A percentile compares a stretch with the other conserved stretches of the same genome.
phyloP scores from a whole-genome alignment of 2,329 filamentous ascomycete species.

The Aspergillus cejpii region DNA sequence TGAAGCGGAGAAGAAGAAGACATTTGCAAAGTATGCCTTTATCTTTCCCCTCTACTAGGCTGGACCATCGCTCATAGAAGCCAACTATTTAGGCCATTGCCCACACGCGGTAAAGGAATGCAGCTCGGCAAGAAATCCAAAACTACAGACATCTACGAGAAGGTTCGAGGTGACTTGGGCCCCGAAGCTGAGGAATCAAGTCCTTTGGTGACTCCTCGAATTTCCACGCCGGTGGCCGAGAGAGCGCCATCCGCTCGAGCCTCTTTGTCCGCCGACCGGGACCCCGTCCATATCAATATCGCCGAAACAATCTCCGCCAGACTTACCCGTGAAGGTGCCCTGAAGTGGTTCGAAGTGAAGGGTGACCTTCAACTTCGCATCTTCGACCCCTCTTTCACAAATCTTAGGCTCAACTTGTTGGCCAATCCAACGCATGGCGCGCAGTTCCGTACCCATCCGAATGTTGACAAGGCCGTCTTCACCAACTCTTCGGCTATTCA shows the following conservation, averaged over 20 bases:
- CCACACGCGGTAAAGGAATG: slow-evolving; percentile 93
- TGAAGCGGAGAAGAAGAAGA: slow-evolving; percentile 95
- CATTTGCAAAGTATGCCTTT: slow-evolving; percentile 63
- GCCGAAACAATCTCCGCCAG: slow-evolving; percentile 87
- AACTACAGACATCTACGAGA: slow-evolving; percentile 94
- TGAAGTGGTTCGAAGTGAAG: slow-evolving; percentile 81
- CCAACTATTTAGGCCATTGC: slow-evolving; percentile 45
- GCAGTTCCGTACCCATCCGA: slow-evolving; percentile 92
- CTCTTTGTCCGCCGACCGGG: slow-evolving; percentile 65
- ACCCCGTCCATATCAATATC: slow-evolving; percentile 81
- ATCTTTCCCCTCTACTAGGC: background rate
- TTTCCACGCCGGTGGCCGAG: slow-evolving; percentile 49
- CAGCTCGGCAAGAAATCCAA: slow-evolving; percentile 98
- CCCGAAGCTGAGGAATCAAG: slow-evolving; percentile 67
- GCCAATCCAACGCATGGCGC: slow-evolving; percentile 73
- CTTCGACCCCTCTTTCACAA: slow-evolving; percentile 78
- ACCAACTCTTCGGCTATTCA: slow-evolving; percentile 77
- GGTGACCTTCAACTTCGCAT: slow-evolving; percentile 90
- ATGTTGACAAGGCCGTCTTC: slow-evolving; percentile 86
- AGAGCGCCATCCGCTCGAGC: slow-evolving; percentile 50
- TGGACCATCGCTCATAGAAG: slow-evolving; percentile 21
- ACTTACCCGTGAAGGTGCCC: slow-evolving; percentile 75
- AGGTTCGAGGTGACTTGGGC: slow-evolving; percentile 86
- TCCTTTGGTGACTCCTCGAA: slow-evolving; percentile 60
- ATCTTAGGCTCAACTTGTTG: slow-evolving; percentile 76